Conservation (phyloP, 805 yeast genomes). For the Lachancea mirantina region DNA sequence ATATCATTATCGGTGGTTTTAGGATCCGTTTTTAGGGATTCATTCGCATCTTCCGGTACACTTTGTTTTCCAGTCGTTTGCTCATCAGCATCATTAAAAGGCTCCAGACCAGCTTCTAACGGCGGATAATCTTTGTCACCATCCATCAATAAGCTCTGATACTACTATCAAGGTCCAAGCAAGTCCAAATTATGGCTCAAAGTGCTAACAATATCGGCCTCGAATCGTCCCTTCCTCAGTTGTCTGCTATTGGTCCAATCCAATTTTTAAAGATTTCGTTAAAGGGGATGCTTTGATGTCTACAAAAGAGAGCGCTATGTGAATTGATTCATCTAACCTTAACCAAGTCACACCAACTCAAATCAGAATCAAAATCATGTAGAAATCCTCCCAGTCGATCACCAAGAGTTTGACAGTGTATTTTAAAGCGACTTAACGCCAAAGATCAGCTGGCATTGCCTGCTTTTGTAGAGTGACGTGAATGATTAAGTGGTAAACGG, state of each 20-base stretch:
- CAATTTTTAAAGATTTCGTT: constrained; percentile 5
- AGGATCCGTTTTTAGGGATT: not conserved
- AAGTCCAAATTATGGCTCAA: not conserved
- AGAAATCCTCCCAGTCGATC: no score
- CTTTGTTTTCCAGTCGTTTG: not conserved
- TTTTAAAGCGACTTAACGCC: no score
- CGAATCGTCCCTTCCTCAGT: constrained; percentile 5
- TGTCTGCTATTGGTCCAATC: constrained; percentile 9
- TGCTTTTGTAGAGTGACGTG: no score
- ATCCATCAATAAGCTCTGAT: constrained; percentile 1
- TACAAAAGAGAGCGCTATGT: no score
- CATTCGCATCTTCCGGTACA: not conserved
- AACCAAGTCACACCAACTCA: no score
- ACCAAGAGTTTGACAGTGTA: no score
- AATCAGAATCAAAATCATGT: no score
- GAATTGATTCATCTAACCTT: no score
- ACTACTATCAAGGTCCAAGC: not conserved
- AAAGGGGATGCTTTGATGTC: no score
- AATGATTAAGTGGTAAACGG: no score
- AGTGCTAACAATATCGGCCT: not conserved
- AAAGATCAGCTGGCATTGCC: no score
- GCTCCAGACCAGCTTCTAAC: constrained; percentile 12
- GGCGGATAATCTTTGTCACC: constrained; percentile 15
- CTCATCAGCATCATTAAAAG: constrained; percentile 3
- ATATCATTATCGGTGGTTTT: constrained; percentile 4